phyloP scores from a whole-genome alignment of 2,329 filamentous ascomycete species.

The Trichoderma polysporum region DNA sequence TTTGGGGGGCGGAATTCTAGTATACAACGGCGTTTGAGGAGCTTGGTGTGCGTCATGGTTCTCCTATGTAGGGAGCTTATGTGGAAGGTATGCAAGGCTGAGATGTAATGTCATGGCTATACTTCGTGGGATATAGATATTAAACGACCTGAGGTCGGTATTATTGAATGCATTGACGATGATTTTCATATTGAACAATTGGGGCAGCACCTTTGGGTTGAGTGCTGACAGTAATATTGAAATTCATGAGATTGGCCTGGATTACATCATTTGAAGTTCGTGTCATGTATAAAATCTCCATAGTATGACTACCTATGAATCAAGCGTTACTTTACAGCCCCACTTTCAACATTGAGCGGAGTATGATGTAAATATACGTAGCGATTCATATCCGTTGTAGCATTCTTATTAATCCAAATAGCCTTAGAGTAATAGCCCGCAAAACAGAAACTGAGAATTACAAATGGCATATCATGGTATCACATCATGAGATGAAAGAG shows the following conservation, averaged over 20 bases:
- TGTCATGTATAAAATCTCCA: neutral
- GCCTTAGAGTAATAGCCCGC: neutral
- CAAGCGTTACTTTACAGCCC: neutral
- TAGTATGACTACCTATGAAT: neutral
- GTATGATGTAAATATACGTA: neutral
- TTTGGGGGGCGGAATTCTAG: conserved; percentile 31
- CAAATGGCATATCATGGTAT: neutral
- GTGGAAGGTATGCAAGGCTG: conserved; percentile 17
- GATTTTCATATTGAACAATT: neutral
- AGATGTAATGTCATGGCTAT: neutral
- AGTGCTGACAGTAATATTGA: neutral
- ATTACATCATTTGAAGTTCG: neutral
- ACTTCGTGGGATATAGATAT: neutral
- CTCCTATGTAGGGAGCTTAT: conserved; percentile 5
- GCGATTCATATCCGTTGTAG: too few species aligned
- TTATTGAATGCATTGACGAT: neutral
- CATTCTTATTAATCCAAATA: neutral
- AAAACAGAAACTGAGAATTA: neutral
- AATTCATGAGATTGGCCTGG: neutral
- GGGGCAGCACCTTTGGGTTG: neutral
- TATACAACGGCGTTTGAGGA: conserved; percentile 39
- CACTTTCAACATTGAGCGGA: neutral
- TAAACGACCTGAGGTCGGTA: neutral
- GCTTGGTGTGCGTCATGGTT: conserved; percentile 25
- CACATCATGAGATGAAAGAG: neutral